A percentile compares a stretch with the other conserved stretches of the same genome.
Conservation (phyloP, 2,329 filamentous ascomycete species). For the Lachnellula hyalina region DNA sequence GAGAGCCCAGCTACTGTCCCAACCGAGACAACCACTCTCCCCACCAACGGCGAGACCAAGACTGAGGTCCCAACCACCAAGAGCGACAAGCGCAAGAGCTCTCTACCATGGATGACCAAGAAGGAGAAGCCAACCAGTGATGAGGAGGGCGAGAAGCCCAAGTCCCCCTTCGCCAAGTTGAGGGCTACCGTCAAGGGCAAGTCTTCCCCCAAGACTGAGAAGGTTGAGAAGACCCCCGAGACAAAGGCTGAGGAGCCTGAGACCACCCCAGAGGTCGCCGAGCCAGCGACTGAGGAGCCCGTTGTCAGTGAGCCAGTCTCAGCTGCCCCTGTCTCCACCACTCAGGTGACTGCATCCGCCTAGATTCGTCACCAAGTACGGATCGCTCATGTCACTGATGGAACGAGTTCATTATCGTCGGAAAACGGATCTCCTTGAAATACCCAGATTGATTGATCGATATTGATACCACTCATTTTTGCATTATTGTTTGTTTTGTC, state of each 20-base stretch:
- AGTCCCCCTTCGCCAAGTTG: constrained; percentile 33
- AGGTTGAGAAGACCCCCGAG: constrained; percentile 40
- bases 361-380: constrained; percentile 4
- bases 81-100: constrained; percentile 56
- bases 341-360: constrained; percentile 22
- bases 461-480: constrained; percentile 36
- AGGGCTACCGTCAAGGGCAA: constrained; percentile 32
- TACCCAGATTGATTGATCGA: constrained; percentile 34
- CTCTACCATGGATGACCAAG: constrained; percentile 55
- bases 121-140: constrained; percentile 48
- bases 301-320: constrained; percentile 19
- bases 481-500: constrained; percentile 27
- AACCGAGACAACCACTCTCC: constrained; percentile 29
- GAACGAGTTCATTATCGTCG: constrained; percentile 29
- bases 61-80: constrained; percentile 36
- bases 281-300: constrained; percentile 29
- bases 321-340: constrained; percentile 21
- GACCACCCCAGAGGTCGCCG: constrained; percentile 22
- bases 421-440: constrained; percentile 34
- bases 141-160: constrained; percentile 37
- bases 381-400: constrained; percentile 11
- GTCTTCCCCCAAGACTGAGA: constrained; percentile 36
- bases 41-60: constrained; percentile 37
- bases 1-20: constrained; percentile 28
- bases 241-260: constrained; percentile 38